phyloP scores from a whole-genome alignment of 495 filamentous ascomycete species.

The Margaritispora aquatica region DNA sequence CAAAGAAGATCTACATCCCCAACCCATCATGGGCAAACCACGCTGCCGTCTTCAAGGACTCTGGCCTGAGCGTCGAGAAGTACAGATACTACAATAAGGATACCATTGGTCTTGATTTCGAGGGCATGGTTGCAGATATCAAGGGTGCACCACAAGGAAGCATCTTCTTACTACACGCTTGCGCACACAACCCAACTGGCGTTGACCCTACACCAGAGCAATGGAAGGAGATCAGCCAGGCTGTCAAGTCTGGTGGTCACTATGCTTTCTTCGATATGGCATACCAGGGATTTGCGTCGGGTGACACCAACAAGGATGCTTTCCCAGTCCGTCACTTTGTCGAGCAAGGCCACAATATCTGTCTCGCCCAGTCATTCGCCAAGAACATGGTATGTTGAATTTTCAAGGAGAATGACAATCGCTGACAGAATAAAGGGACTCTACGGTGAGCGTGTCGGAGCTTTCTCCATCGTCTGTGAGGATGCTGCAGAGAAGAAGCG shows the following conservation, averaged over 20 bases:
- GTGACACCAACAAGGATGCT: slow-evolving; percentile 85
- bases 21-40: slow-evolving; percentile 98
- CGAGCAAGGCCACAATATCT: slow-evolving; percentile 82
- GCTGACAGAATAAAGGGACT: slow-evolving; percentile 55
- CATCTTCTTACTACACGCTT: slow-evolving; percentile 91
- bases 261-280: slow-evolving; percentile 99
- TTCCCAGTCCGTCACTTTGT: slow-evolving; percentile 91
- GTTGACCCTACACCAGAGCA: slow-evolving; percentile 90
- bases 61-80: slow-evolving; percentile 80
- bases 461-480: slow-evolving; percentile 86
- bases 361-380: slow-evolving; percentile 90
- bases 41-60: slow-evolving; percentile 91
- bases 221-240: slow-evolving; percentile 88
- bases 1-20: slow-evolving; percentile 93
- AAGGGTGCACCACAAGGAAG: slow-evolving; percentile 80
- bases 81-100: slow-evolving; percentile 99
- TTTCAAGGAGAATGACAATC: slow-evolving; percentile 36
- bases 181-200: slow-evolving; percentile 97
- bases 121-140: slow-evolving; percentile 87
- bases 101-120: slow-evolving; percentile 95
- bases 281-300: slow-evolving; percentile 96
- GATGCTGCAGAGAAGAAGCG: slow-evolving; percentile 89
- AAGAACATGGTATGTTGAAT: slow-evolving; percentile 81
- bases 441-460: slow-evolving; percentile 96
- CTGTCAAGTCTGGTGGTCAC: slow-evolving; percentile 82